Conservation (phyloP, 1,284 basidiomycete species). For the Tausonia pullulans region DNA sequence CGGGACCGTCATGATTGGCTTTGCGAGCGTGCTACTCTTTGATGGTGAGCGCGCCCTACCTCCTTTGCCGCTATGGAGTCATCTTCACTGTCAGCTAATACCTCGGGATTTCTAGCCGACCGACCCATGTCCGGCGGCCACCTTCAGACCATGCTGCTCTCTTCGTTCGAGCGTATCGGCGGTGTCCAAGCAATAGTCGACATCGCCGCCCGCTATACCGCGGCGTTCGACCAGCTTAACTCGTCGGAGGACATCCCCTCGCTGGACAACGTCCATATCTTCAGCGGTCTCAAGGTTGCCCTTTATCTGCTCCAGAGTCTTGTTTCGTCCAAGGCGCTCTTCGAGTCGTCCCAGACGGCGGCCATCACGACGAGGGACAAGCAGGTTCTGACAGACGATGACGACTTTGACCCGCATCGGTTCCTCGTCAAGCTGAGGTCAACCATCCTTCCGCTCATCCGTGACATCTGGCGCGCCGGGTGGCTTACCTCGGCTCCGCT, state of each 20-base stretch:
- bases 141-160: slow-evolving; percentile 72
- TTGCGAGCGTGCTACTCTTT: slow-evolving; percentile 61
- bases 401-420: slow-evolving; percentile 72
- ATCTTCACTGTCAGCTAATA: not conserved
- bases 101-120: slow-evolving; percentile 40
- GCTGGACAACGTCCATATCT: slow-evolving; percentile 47
- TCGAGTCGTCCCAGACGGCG: slow-evolving; percentile 74
- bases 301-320: slow-evolving; percentile 67
- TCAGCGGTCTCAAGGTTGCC: slow-evolving; percentile 67
- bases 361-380: slow-evolving; percentile 49
- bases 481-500: slow-evolving; percentile 72
- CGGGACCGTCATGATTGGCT: slow-evolving; percentile 63
- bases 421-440: slow-evolving; percentile 74
- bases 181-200: slow-evolving; percentile 61
- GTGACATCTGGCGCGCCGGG: slow-evolving; percentile 63
- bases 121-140: slow-evolving; percentile 52
- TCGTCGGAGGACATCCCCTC: not conserved
- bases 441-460: slow-evolving; percentile 55
- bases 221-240: slow-evolving; percentile 41
- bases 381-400: slow-evolving; percentile 13
- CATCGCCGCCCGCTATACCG: slow-evolving; percentile 49
- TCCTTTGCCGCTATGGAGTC: slow-evolving; percentile 1
- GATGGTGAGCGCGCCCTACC: slow-evolving; percentile 53
- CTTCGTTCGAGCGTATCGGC: slow-evolving; percentile 58
- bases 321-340: slow-evolving; percentile 63